Conservation (phyloP, 139 green algal genomes). For the Micractinium sp. region DNA sequence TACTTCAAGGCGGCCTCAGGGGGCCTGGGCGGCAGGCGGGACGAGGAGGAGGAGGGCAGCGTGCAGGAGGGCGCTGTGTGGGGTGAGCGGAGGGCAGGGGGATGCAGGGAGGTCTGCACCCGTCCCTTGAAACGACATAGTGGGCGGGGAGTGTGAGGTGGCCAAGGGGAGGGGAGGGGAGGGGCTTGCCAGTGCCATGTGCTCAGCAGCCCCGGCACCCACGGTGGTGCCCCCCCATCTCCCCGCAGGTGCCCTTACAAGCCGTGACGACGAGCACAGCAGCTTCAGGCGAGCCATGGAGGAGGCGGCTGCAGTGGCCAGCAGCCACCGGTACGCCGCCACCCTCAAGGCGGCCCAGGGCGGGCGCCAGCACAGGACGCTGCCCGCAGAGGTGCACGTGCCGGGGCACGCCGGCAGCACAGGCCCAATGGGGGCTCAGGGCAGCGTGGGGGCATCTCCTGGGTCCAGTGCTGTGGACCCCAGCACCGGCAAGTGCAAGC, state of each 20-base stretch:
- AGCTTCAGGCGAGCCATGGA: background rate
- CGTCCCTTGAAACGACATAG: no score
- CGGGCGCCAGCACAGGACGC: background rate
- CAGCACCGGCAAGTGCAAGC: background rate
- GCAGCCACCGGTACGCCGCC: background rate
- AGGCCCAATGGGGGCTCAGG: no score
- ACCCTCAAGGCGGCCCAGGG: background rate
- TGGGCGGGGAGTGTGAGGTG: no score
- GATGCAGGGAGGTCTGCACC: background rate
- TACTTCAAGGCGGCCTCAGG: constrained; percentile 8
- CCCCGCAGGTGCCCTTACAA: background rate
- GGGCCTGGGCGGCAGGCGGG: background rate
- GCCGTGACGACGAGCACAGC: background rate
- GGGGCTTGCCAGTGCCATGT: no score
- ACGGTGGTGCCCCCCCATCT: no score
- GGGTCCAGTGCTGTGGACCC: no score
- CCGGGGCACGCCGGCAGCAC: background rate
- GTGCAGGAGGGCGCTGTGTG: background rate
- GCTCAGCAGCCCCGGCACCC: no score
- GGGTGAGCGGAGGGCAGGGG: background rate
- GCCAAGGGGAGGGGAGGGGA: no score
- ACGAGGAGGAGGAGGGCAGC: background rate
- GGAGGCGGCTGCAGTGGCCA: background rate
- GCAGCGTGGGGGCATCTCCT: no score
- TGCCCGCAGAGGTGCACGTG: background rate